phyloP scores from a whole-genome alignment of 805 yeast genomes.

The Tetrapisispora namnaoensis region DNA sequence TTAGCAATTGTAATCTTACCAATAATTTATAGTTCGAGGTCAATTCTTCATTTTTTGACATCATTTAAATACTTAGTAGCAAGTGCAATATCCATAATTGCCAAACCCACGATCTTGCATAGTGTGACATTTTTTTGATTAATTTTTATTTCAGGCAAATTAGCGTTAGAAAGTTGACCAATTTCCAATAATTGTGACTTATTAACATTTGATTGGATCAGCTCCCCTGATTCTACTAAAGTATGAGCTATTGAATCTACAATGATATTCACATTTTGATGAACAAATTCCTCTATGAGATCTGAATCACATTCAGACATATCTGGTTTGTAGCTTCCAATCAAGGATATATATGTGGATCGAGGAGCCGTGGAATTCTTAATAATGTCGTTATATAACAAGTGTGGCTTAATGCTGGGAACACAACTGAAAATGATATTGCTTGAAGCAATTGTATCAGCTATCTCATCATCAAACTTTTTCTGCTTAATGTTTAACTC shows the following conservation, averaged over 20 bases:
- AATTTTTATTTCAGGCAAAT: conserved; percentile 1
- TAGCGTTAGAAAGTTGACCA: conserved; percentile 28
- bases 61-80: conserved; percentile 1
- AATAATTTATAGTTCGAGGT: too few relatives aligned
- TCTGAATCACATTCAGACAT: conserved; percentile 52
- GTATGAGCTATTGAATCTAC: conserved; percentile 54
- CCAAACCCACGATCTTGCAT: conserved; percentile 50
- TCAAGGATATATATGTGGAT: conserved; percentile 40
- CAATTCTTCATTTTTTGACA: too few relatives aligned
- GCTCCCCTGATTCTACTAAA: conserved; percentile 54
- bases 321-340: conserved; percentile 60
- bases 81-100: conserved; percentile 47
- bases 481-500: conserved; percentile 24
- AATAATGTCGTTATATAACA: conserved; percentile 28
- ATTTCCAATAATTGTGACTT: conserved; percentile 38
- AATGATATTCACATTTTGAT: conserved; percentile 34
- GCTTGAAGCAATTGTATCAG: conserved; percentile 29
- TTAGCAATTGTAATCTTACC: neutral
- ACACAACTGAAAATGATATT: conserved; percentile 50
- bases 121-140: conserved; percentile 30
- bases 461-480: conserved; percentile 14
- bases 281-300: conserved; percentile 30
- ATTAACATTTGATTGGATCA: conserved; percentile 37
- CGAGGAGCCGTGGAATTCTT: neutral
- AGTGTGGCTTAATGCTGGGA: conserved; percentile 44